Percentiles rank a stretch among this genome's conserved stretches.
These are phyloP conservation scores for Rhizopus arrhizus DNA, from an alignment of 371 early-diverging fungal genomes.

Conservation along the genomic window DNA sequence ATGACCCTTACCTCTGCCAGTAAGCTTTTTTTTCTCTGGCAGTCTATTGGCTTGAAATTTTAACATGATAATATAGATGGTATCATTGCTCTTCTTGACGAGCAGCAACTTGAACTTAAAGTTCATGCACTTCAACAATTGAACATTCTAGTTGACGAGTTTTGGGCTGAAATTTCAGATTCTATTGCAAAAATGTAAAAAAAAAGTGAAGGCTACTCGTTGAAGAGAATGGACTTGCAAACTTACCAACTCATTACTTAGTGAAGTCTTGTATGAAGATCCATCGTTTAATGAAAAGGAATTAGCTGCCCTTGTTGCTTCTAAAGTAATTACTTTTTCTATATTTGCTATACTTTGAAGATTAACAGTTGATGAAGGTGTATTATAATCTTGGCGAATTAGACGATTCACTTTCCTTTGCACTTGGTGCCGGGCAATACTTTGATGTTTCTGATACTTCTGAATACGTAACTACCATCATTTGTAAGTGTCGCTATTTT, in stretches of 20 bases:
- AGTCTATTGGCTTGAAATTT: not conserved
- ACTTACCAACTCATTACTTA: constrained; percentile 27
- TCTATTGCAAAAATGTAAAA: constrained; percentile 88
- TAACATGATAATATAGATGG: constrained; percentile 64
- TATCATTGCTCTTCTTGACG: constrained; percentile 90
- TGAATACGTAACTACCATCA: constrained; percentile 92
- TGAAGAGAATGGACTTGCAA: not conserved
- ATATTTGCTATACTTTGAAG: too few species aligned
- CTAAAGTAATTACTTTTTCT: constrained; percentile 69
- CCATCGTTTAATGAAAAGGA: constrained; percentile 79
- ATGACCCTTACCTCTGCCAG: constrained; percentile 54
- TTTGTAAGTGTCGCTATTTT: constrained; percentile 62
- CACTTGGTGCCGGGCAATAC: constrained; percentile 87
- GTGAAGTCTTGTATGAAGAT: constrained; percentile 94
- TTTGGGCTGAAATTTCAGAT: constrained; percentile 98
- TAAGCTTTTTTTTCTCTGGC: constrained; percentile 21
- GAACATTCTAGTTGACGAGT: constrained; percentile 85
- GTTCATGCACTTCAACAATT: constrained; percentile 90
- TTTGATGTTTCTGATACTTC: constrained; percentile 81
- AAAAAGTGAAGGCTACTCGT: not conserved
- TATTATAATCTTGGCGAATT: constrained; percentile 94
- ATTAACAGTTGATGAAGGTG: constrained; percentile 53
- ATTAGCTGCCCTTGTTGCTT: constrained; percentile 93
- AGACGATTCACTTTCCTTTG: constrained; percentile 93
- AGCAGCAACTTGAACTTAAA: constrained; percentile 88